Evolutionary conservation across 805 yeast genomes (phyloP).

Genomic region (Cyberlindnera misumaiensis): DNA sequence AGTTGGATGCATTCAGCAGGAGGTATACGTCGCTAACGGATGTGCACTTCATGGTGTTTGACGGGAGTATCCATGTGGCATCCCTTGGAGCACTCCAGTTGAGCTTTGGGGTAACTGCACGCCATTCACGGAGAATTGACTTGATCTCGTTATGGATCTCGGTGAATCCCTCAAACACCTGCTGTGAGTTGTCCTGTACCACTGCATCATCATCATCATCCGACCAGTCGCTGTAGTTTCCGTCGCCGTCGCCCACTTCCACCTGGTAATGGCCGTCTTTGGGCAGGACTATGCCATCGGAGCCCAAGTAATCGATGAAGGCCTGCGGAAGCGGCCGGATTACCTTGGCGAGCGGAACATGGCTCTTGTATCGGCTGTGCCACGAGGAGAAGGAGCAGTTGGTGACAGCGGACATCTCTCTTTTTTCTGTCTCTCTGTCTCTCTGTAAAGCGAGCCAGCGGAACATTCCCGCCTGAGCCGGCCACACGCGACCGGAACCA

Average conservation of each 20-base stretch:
- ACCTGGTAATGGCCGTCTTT: slow-evolving; percentile 33
- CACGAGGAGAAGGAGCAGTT: slow-evolving; percentile 54
- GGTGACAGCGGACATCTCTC: slow-evolving; percentile 31
- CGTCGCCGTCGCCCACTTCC: slow-evolving; percentile 39
- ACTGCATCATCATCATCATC: slow-evolving; percentile 18
- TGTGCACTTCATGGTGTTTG: slow-evolving; percentile 67
- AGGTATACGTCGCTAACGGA: slow-evolving; percentile 72
- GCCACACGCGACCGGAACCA: too few species aligned
- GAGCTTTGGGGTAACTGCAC: slow-evolving; percentile 75
- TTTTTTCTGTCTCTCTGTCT: too few species aligned
- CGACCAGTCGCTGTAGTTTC: slow-evolving; percentile 75
- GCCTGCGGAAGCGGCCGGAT: slow-evolving; percentile 50
- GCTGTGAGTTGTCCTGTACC: slow-evolving; percentile 3
- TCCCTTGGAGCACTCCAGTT: slow-evolving; percentile 98
- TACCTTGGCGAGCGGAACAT: slow-evolving; percentile 44
- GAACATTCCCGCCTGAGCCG: too few species aligned
- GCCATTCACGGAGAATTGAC: slow-evolving; percentile 38
- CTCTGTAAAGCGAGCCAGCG: too few species aligned
- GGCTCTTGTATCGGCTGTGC: slow-evolving; percentile 44
- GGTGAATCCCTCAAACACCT: slow-evolving; percentile 37
- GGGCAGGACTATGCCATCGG: slow-evolving; percentile 66
- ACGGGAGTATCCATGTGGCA: slow-evolving; percentile 84
- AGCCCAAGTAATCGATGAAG: slow-evolving; percentile 52
- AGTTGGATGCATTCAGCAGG: slow-evolving; percentile 79
- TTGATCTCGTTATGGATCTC: slow-evolving; percentile 53